Base-by-base conservation (phyloP, 116 monocot species). In the Trichopus zeylanicus region DNA sequence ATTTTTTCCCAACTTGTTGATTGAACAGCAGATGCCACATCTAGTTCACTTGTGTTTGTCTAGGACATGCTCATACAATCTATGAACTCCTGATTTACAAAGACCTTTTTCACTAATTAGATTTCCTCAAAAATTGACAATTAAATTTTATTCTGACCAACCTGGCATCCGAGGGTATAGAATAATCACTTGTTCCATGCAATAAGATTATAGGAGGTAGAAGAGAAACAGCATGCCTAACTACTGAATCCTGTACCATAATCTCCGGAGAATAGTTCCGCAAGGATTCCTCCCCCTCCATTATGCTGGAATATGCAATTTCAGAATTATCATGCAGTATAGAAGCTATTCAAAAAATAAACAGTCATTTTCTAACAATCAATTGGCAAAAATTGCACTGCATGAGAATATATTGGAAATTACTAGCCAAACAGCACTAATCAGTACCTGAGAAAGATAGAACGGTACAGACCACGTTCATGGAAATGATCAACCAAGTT, bases 401-500 rank as follows among this genome's bases (percentile, higher is more conserved):
- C 33, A 60, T n/a, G 22, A 60, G 28, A 59, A 9, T 55, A 56
- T 35, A 30, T 42, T n/a, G 3, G 13, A n/a, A 42, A 42, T 42
- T 21, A 22, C 39, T 29, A 29, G 31, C 29, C 12, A 46, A 42
- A 53, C 1, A 24, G 15, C 27, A 6, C 22, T 26, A 16, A 61
- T 10, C 23, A 46, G 6, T 83, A 97, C 97, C 97, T 82, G 35
- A 97, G 71, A 64, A 97, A 97, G 57, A 97, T 79, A 3, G 91
- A 91, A 22, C 82, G 84, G 55, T 91, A 97, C 30, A 97, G 55
- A 16, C 97, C 97, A 59, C 97, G 84, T 29, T 39, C 61, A 66
- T 97, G 84, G 75, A 97, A 97, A 64, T 97, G 87, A 68, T 97
- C 91, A 42, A 97, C 85, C 70, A 97, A 82, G 35, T 78, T 87